Conservation (phyloP, 306 rosid genomes). For the Acacia melanoxylon region DNA sequence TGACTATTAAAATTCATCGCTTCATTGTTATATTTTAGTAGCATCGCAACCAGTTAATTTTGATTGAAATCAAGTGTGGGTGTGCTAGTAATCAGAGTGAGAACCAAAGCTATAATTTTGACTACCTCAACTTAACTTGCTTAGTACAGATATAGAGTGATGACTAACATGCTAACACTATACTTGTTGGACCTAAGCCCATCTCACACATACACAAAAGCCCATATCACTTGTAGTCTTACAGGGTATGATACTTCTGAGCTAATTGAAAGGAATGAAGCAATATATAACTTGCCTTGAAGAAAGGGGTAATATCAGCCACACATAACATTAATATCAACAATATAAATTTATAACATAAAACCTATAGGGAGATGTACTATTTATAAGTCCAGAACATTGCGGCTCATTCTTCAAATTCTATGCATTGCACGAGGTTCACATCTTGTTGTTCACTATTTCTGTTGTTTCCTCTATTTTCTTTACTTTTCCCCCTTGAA, state of each 20-base stretch:
- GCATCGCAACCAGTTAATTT: not conserved
- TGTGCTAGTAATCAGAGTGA: not conserved
- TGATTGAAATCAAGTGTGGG: slow-evolving; percentile 10
- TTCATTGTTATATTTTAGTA: slow-evolving; percentile 3
- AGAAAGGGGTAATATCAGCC: slow-evolving; percentile 2
- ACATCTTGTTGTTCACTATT: not conserved
- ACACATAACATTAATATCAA: not conserved
- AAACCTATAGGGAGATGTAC: no score
- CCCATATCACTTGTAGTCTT: not conserved
- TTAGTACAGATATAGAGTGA: not conserved
- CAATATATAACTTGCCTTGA: not conserved
- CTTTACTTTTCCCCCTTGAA: not conserved
- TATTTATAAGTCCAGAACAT: no score
- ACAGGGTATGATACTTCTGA: slow-evolving; percentile 6
- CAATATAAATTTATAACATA: no score
- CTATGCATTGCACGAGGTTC: no score
- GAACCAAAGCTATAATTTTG: not conserved
- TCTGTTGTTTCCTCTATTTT: not conserved
- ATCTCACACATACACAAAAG: not conserved
- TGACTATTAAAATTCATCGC: not conserved
- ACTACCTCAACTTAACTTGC: not conserved
- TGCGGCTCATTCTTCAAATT: not conserved
- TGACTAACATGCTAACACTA: not conserved
- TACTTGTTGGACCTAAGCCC: not conserved
- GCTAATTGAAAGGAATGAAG: slow-evolving; percentile 24